Conservation (phyloP, 352 stramenopile species). For the Globisporangium nodosum region DNA sequence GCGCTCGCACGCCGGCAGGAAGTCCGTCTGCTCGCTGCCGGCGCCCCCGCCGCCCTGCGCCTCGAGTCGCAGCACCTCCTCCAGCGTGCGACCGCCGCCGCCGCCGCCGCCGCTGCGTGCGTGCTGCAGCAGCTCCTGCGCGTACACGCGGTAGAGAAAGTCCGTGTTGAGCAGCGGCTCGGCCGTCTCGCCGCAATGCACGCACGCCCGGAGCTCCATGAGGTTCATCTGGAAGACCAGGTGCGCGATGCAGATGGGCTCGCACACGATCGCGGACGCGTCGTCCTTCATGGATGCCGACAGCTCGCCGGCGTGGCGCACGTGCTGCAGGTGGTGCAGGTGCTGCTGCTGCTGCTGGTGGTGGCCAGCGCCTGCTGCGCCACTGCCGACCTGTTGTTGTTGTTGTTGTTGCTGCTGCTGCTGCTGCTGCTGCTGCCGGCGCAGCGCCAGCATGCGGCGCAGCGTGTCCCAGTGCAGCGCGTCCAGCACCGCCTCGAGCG, state of each 20-base stretch:
- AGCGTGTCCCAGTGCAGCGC: constrained; percentile 77
- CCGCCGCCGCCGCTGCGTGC: constrained; percentile 4
- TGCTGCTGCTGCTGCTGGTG: no score
- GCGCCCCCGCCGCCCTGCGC: constrained; percentile 28
- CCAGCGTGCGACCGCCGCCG: constrained; percentile 25
- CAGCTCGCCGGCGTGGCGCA: constrained; percentile 25
- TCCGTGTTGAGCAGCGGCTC: constrained; percentile 83
- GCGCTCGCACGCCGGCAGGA: constrained; percentile 29
- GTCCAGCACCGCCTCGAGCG: constrained; percentile 74
- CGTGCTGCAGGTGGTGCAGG: not conserved
- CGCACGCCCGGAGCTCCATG: constrained; percentile 73
- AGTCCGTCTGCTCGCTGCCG: constrained; percentile 1
- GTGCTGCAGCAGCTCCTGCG: constrained; percentile 49
- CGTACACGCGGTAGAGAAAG: constrained; percentile 81
- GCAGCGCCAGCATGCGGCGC: constrained; percentile 61
- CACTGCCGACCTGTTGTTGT: not conserved
- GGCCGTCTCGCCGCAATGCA: constrained; percentile 48
- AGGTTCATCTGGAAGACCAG: constrained; percentile 85
- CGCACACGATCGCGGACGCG: constrained; percentile 61
- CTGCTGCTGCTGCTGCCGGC: constrained; percentile 14
- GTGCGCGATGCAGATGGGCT: constrained; percentile 76
- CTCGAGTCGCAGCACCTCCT: constrained; percentile 50
- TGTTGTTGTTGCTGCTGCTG: constrained; percentile 2
- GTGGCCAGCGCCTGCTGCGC: no score
- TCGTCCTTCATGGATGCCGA: constrained; percentile 51